phyloP scores from a whole-genome alignment of 768 basidiomycete species.

The Suillus plorans region DNA sequence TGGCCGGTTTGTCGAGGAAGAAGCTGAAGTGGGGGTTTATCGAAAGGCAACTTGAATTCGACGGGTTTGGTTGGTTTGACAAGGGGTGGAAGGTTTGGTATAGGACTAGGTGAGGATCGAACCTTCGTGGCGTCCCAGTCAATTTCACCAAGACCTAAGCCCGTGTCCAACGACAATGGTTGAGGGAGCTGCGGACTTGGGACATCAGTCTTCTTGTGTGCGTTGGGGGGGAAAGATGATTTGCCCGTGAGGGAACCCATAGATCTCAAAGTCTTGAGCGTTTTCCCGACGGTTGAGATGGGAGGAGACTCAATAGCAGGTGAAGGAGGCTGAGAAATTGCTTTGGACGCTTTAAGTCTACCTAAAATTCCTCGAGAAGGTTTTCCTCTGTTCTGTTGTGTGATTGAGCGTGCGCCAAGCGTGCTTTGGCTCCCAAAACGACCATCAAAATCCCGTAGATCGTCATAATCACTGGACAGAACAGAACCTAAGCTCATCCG shows the following conservation, averaged over 20 bases:
- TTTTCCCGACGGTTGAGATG: conserved; percentile 40
- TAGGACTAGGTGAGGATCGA: conserved; percentile 3
- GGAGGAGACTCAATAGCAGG: conserved; percentile 40
- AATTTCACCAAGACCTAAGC: conserved; percentile 54
- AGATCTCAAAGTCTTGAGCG: conserved; percentile 72
- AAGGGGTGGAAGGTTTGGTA: conserved; percentile 11
- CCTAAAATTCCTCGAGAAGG: conserved; percentile 68
- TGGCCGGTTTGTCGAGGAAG: conserved; percentile 52
- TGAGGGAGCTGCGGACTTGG: conserved; percentile 55
- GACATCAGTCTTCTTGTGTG: conserved; percentile 35
- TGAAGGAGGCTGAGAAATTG: conserved; percentile 44
- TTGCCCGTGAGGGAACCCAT: conserved; percentile 78
- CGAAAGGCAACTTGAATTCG: conserved; percentile 24
- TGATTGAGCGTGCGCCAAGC: conserved; percentile 46
- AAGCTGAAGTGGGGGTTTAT: conserved; percentile 35
- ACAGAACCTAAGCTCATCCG: conserved; percentile 74
- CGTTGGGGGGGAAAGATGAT: conserved; percentile 30
- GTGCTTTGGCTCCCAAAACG: conserved; percentile 82
- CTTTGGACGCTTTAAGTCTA: conserved; percentile 49
- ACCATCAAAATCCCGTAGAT: conserved; percentile 83
- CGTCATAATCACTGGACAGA: conserved; percentile 84
- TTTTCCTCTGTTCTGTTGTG: conserved; percentile 50
- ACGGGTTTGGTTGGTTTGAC: conserved; percentile 23
- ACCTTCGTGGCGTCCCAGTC: conserved; percentile 41
- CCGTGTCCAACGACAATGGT: conserved; percentile 52